Base-by-base conservation (phyloP, 2,329 filamentous ascomycete genomes). In the Fusarium sp. region DNA sequence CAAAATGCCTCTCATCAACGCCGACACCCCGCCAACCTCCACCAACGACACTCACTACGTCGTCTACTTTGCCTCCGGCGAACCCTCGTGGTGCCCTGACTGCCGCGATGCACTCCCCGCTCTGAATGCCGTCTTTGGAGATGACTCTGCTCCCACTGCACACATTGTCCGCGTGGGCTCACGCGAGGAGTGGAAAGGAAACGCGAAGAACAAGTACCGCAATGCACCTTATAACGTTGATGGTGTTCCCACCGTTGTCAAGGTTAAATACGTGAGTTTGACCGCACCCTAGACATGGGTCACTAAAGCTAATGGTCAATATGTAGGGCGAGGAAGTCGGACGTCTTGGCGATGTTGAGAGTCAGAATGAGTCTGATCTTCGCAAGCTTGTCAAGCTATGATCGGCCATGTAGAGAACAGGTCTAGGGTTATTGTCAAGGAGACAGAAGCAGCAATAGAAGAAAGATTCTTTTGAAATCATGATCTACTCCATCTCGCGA, bases 41-140 rank as follows among this genome's bases (percentile, higher is more conserved):
- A 64, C 53, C 39, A 41, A 51, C 39, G 70, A 72, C 58, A 65
- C 62, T 39, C 74, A 76, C 58, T 76, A 76, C 31, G 72, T 76
- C 61, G 73, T 75, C 27, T 76, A 75, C 58, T 75, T 76, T 31
- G 74, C 73, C 4, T 76, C 74, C 0, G 74, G 74, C 13, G 66
- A 76, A 20, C 74, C 74, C 6, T 74, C 74, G 1, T 75, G 74
- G 74, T 75, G 74, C 21, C 74, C 74, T 1, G 74, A 75, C 46
- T 76, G 72, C 17, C 64, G 67, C 11, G 60, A 74, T 43, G 74
- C 74, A 0, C 35, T 75, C 7, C 72, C 74, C 5, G 72, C 71
- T 5, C 39, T 76, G 3, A 58, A 70, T 0, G 63, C 36, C 2
- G 74, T 76, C 5, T 76, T 76, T 36, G 71, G 69, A 0, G 37